Evolutionary conservation across 345 rosid genomes (phyloP).

Genomic region (Euphorbia pulcherrima): DNA sequence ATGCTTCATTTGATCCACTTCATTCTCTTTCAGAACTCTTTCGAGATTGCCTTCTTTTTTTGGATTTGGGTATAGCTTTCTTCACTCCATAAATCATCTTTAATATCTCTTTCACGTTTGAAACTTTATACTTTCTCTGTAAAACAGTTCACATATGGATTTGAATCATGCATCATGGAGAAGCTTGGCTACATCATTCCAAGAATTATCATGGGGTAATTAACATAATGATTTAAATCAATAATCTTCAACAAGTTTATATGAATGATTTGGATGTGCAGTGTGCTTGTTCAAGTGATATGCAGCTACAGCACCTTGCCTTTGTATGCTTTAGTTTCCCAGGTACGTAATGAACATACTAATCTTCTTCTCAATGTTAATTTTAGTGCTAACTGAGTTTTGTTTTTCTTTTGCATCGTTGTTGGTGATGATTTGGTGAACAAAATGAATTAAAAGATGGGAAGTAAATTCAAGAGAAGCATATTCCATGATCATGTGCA

Average conservation of each 20-base stretch:
- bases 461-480: conserved; percentile 52
- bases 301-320: conserved; percentile 91
- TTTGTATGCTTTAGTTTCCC: conserved; percentile 66
- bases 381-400: no score
- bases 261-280: conserved; percentile 23
- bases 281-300: conserved; percentile 74
- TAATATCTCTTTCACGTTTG: background rate
- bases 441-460: no score
- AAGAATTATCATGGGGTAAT: conserved; percentile 74
- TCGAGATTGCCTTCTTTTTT: conserved; percentile 35
- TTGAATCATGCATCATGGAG: conserved; percentile 82
- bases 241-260: background rate
- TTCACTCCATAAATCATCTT: no score
- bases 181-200: conserved; percentile 54
- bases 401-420: background rate
- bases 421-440: background rate
- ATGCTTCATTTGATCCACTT: conserved; percentile 31
- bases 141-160: conserved; percentile 67
- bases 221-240: no score
- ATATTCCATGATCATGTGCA: conserved; percentile 35
- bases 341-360: conserved; percentile 32
- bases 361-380: background rate
- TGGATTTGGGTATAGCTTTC: conserved; percentile 33
- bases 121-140: background rate
- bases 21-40: conserved; percentile 32